phyloP scores from a whole-genome alignment of 768 basidiomycete genomes.

The Hygrocybe coccinea region DNA sequence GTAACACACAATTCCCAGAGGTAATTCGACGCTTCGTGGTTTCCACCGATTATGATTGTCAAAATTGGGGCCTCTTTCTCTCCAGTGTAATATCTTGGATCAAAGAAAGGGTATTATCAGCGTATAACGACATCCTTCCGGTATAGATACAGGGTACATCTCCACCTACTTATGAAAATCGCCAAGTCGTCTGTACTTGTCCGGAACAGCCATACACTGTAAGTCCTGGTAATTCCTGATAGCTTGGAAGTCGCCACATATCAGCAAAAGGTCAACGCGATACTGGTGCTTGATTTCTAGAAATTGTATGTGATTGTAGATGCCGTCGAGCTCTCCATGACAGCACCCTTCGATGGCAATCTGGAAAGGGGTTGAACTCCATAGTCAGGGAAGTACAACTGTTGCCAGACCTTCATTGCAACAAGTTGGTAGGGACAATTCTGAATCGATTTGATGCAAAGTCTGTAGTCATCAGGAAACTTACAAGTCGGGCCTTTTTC shows the following conservation, averaged over 20 bases:
- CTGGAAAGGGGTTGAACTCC: conserved; percentile 32
- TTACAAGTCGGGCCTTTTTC: too few relatives aligned
- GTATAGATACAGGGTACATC: not conserved
- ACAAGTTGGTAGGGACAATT: too few relatives aligned
- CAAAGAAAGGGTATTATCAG: not conserved
- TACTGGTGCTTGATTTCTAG: conserved; percentile 60
- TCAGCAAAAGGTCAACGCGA: conserved; percentile 78
- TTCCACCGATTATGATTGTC: conserved; percentile 94
- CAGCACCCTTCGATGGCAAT: conserved; percentile 93
- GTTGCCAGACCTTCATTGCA: not conserved
- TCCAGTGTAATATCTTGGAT: conserved; percentile 78
- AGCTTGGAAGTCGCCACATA: conserved; percentile 97
- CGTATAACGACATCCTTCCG: not conserved
- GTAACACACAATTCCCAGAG: conserved; percentile 96
- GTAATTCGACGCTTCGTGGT: conserved; percentile 96
- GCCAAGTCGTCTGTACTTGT: conserved; percentile 80
- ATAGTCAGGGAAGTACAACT: not conserved
- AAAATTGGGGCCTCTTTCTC: conserved; percentile 75
- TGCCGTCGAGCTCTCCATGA: conserved; percentile 87
- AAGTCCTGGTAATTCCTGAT: conserved; percentile 81
- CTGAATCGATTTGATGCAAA: too few relatives aligned
- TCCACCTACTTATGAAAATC: conserved; percentile 71
- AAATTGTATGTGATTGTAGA: conserved; percentile 64
- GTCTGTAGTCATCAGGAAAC: too few relatives aligned
- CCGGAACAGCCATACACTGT: conserved; percentile 85